These are phyloP conservation scores for Coemansia nantahalensis DNA, from an alignment of 192 early-diverging fungal genomes.

Conservation along the genomic window DNA sequence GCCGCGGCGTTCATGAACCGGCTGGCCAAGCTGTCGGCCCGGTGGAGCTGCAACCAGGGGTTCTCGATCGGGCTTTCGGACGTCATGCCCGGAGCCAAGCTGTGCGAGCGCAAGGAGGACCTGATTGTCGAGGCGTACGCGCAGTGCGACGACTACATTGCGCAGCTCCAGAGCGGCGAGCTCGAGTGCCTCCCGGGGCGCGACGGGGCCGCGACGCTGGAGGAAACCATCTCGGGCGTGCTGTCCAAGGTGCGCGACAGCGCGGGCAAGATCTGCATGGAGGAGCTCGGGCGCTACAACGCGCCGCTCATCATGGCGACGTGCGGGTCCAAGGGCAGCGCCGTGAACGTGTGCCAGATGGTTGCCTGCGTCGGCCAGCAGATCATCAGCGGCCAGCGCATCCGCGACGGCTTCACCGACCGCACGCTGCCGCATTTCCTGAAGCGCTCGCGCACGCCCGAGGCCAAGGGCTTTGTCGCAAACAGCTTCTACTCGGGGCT, in stretches of 20 bases:
- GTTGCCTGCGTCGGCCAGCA: conserved; percentile 99
- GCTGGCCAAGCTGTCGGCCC: conserved; percentile 87
- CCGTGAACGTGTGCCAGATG: conserved; percentile 99
- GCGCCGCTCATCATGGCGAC: conserved; percentile 97
- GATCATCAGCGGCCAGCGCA: conserved; percentile 95
- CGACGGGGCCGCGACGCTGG: conserved; percentile 83
- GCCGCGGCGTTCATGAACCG: conserved; percentile 94
- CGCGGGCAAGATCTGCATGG: conserved; percentile 87
- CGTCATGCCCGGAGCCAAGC: conserved; percentile 81
- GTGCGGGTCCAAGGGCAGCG: conserved; percentile 99
- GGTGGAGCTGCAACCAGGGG: conserved; percentile 90
- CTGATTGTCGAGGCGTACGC: conserved; percentile 78
- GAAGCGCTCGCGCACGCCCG: conserved; percentile 87
- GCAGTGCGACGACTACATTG: conserved; percentile 82
- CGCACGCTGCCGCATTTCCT: conserved; percentile 96
- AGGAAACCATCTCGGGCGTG: conserved; percentile 81
- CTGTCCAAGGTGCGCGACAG: conserved; percentile 89
- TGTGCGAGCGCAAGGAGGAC: conserved; percentile 75
- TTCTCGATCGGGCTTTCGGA: conserved; percentile 99
- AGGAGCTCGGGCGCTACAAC: conserved; percentile 92
- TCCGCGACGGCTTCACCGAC: conserved; percentile 96
- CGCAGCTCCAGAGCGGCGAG: conserved; percentile 62
- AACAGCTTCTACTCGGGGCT: conserved; percentile 96
- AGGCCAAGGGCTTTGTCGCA: conserved; percentile 96
- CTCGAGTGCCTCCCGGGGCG: conserved; percentile 85